Evolutionary conservation across 2,329 filamentous ascomycete species (phyloP).

Genomic region (Nannizziopsis arthrosporioides): DNA sequence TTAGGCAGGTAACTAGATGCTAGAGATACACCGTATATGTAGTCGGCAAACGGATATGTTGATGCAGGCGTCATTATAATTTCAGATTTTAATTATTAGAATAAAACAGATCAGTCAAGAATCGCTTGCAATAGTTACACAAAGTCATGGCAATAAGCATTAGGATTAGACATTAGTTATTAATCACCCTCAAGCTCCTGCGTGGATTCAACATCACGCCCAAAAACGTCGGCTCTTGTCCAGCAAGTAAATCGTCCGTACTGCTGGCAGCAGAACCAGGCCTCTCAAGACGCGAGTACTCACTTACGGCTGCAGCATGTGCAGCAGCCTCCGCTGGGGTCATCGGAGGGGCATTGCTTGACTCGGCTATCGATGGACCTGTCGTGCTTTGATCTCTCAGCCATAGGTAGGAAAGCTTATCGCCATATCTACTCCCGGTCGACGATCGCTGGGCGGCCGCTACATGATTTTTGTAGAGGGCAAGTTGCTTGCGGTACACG

Average conservation of each 20-base stretch:
- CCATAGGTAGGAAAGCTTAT: conserved; percentile 12
- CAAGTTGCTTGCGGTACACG: conserved; percentile 60
- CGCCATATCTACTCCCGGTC: conserved; percentile 29
- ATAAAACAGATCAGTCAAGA: conserved; percentile 1
- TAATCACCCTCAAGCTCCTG: conserved; percentile 58
- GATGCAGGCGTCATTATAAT: too few relatives aligned
- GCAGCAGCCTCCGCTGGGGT: conserved; percentile 8
- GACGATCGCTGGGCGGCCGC: conserved; percentile 51
- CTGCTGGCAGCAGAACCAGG: conserved; percentile 35
- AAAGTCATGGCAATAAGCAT: neutral
- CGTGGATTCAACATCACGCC: conserved; percentile 57
- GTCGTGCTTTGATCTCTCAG: conserved; percentile 15
- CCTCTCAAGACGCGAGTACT: conserved; percentile 22
- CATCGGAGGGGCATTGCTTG: conserved; percentile 4
- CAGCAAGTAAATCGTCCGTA: conserved; percentile 48
- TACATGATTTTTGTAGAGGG: conserved; percentile 58
- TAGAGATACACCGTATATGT: too few relatives aligned
- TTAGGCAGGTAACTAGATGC: too few relatives aligned
- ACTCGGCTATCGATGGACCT: neutral
- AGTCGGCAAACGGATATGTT: too few relatives aligned
- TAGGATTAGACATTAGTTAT: conserved; percentile 36
- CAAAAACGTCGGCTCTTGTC: conserved; percentile 59
- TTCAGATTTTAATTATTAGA: too few relatives aligned
- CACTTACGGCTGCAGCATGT: conserved; percentile 11
- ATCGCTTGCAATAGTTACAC: neutral